Conservation (phyloP, 2,329 filamentous ascomycete genomes). For the Microsporum audouinii region DNA sequence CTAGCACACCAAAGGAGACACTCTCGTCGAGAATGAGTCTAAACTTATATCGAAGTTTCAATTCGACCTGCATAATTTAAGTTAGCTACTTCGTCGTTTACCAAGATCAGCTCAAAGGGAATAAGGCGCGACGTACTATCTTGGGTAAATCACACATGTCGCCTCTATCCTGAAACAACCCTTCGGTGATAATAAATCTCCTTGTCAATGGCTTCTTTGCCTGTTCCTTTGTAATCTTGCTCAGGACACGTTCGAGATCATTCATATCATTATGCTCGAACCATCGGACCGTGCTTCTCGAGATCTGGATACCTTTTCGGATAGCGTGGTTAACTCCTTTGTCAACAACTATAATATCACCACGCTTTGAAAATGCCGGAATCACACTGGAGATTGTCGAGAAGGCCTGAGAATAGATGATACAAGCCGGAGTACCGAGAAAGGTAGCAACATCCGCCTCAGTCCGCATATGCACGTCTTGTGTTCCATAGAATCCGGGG, state of each 20-base stretch:
- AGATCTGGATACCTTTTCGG: constrained; percentile 87
- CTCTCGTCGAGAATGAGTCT: constrained; percentile 95
- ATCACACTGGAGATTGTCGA: constrained; percentile 96
- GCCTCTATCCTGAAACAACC: constrained; percentile 79
- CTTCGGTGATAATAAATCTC: constrained; percentile 92
- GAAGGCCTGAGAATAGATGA: constrained; percentile 92
- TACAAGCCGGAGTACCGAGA: constrained; percentile 75
- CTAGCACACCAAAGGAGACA: constrained; percentile 91
- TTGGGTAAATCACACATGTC: constrained; percentile 76
- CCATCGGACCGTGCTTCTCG: constrained; percentile 81
- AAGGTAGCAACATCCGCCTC: constrained; percentile 88
- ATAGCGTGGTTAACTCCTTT: constrained; percentile 87
- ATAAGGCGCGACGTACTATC: constrained; percentile 47
- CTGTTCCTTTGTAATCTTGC: constrained; percentile 78
- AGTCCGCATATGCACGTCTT: constrained; percentile 95
- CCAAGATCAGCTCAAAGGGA: neutral
- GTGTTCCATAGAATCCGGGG: constrained; percentile 94
- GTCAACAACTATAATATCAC: constrained; percentile 94
- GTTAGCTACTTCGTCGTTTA: neutral
- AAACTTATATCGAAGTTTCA: constrained; percentile 96
- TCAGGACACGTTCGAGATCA: constrained; percentile 75
- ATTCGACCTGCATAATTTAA: constrained; percentile 52
- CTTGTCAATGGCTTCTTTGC: constrained; percentile 77
- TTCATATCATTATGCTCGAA: constrained; percentile 95
- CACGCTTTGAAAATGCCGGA: constrained; percentile 90